Percentiles rank a stretch among this genome's conserved stretches.
Evolutionary conservation across 345 rosid species (phyloP).

Genomic region (Zanthoxylum bungeanum): DNA sequence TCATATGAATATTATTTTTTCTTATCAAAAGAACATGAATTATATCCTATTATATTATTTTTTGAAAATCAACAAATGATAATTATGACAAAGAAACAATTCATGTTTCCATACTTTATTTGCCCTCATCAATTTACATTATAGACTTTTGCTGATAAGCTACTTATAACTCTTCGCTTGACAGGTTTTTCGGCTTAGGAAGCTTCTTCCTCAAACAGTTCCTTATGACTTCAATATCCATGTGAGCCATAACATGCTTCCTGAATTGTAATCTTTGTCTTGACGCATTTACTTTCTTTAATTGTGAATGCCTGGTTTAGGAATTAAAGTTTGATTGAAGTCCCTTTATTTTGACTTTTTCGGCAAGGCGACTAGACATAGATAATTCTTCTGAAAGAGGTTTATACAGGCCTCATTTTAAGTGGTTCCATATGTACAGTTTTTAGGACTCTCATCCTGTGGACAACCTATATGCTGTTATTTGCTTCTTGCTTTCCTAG

Average conservation of each 20-base stretch:
- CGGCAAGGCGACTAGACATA: too few relatives aligned
- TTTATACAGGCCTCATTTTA: too few relatives aligned
- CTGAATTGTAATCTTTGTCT: background rate
- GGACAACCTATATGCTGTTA: too few relatives aligned
- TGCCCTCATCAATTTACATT: background rate
- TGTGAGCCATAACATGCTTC: constrained; percentile 42
- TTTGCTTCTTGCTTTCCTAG: too few relatives aligned
- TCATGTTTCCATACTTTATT: constrained; percentile 3
- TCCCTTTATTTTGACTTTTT: too few relatives aligned
- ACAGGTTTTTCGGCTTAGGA: constrained; percentile 85
- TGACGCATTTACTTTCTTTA: too few relatives aligned
- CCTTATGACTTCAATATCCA: constrained; percentile 90
- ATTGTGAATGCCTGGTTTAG: too few relatives aligned
- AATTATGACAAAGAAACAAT: background rate
- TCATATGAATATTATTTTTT: background rate
- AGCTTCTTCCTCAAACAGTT: constrained; percentile 71
- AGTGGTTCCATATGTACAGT: too few relatives aligned
- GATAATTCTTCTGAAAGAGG: too few relatives aligned
- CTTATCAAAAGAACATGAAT: background rate
- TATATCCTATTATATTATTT: background rate
- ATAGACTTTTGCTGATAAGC: background rate
- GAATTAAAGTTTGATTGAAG: too few relatives aligned
- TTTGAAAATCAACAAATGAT: background rate
- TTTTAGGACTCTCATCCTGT: too few relatives aligned
- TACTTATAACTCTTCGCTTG: constrained; percentile 4